Evolutionary conservation across 2,329 filamentous ascomycete genomes (phyloP).

Genomic region (Aspergillus fumigatiaffinis): DNA sequence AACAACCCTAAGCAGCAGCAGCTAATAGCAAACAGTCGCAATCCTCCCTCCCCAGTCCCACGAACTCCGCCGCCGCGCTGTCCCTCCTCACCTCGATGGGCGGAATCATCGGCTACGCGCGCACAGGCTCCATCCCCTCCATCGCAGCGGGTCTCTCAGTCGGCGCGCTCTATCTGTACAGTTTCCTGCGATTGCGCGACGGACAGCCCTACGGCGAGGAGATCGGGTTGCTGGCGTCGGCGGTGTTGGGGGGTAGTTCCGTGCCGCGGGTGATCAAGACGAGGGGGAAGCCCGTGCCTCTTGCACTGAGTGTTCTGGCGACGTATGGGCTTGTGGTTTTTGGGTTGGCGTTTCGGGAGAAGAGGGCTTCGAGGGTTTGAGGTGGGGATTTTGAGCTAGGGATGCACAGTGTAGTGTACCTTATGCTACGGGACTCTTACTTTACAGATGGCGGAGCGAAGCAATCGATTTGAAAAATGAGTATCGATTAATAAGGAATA

Average conservation of each 20-base stretch:
- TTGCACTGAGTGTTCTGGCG: conserved; percentile 73
- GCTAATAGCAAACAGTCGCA: conserved; percentile 1
- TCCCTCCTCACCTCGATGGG: conserved; percentile 79
- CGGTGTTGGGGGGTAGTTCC: conserved; percentile 77
- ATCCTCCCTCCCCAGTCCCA: conserved; percentile 17
- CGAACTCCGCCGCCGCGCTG: conserved; percentile 69
- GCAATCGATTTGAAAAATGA: no score
- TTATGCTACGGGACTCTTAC: background rate
- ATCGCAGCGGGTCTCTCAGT: conserved; percentile 80
- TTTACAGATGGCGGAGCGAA: background rate
- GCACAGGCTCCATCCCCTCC: conserved; percentile 81
- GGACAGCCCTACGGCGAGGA: conserved; percentile 78
- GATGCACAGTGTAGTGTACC: background rate
- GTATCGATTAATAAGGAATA: no score
- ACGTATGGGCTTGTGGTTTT: conserved; percentile 75
- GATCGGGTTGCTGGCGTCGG: conserved; percentile 78
- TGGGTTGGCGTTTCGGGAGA: conserved; percentile 60
- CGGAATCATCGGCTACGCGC: conserved; percentile 79
- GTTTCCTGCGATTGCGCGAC: conserved; percentile 74
- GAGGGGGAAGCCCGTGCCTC: conserved; percentile 72
- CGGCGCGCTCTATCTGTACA: conserved; percentile 72
- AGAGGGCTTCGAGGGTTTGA: conserved; percentile 18
- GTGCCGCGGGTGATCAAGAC: conserved; percentile 82
- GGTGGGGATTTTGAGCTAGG: background rate
- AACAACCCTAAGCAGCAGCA: conserved; percentile 2